Conservation (phyloP, 1,284 basidiomycete genomes). For the Ustanciosporium gigantosporum region DNA sequence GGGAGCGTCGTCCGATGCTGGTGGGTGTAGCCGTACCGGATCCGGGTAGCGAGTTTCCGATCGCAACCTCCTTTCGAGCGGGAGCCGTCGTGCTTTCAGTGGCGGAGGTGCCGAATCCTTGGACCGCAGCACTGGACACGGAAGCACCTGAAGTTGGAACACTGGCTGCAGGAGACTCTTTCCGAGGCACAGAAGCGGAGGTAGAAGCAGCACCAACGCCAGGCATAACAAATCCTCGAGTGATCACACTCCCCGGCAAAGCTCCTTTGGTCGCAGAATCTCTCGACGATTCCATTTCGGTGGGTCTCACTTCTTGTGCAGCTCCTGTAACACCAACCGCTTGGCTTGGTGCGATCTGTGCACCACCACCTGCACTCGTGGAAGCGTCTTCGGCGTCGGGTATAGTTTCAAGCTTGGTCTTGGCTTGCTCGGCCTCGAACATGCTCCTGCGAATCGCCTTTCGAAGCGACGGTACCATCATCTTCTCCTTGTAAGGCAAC, state of each 20-base stretch:
- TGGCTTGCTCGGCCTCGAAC: conserved; percentile 20
- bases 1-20: conserved; percentile 41
- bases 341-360: not conserved
- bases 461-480: conserved; percentile 55
- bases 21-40: conserved; percentile 31
- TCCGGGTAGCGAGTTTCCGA: conserved; percentile 13
- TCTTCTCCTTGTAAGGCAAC: conserved; percentile 56
- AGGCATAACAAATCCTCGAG: conserved; percentile 34
- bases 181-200: not conserved
- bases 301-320: conserved; percentile 3
- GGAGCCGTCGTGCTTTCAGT: no score
- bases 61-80: conserved; percentile 8
- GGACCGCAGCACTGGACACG: no score
- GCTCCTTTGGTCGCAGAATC: conserved; percentile 18
- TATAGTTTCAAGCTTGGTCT: conserved; percentile 32
- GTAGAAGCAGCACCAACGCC: conserved; percentile 1
- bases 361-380: conserved; percentile 12
- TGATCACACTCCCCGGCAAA: conserved; percentile 32
- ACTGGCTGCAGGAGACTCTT: not conserved
- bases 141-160: no score
- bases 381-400: conserved; percentile 25
- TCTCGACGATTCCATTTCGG: no score
- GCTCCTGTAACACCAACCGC: not conserved
- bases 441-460: conserved; percentile 42
- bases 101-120: conserved; percentile 4